These are phyloP conservation scores for Penicillium sp. DNA, from an alignment of 2,329 filamentous ascomycete genomes.

Conservation along the genomic window DNA sequence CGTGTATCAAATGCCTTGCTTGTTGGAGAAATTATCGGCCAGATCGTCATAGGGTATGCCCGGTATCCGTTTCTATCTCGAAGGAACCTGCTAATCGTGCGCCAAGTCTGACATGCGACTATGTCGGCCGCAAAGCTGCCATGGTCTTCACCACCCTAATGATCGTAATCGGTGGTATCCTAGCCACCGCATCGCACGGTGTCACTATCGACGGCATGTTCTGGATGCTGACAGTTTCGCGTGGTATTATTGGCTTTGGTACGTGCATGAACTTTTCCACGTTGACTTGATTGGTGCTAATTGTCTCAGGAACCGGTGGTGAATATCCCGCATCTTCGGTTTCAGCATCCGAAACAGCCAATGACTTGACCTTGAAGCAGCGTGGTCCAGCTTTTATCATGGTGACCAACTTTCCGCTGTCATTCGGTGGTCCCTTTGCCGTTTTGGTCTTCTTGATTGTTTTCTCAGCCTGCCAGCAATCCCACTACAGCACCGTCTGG, in stretches of 20 bases:
- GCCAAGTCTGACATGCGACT: conserved; percentile 38
- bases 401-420: conserved; percentile 40
- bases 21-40: conserved; percentile 24
- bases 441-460: conserved; percentile 44
- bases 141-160: conserved; percentile 41
- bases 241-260: conserved; percentile 44
- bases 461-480: conserved; percentile 30
- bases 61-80: no score
- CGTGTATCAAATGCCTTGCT: conserved; percentile 25
- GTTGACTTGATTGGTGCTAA: not conserved
- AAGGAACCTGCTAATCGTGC: not conserved
- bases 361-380: conserved; percentile 37
- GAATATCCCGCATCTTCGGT: conserved; percentile 45
- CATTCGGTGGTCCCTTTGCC: conserved; percentile 36
- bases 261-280: no score
- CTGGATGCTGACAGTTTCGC: conserved; percentile 46
- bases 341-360: conserved; percentile 42
- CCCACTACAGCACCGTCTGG: conserved; percentile 40
- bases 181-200: conserved; percentile 41
- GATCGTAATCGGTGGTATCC: conserved; percentile 40
- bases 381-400: conserved; percentile 41
- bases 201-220: conserved; percentile 44
- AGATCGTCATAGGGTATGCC: conserved; percentile 21
- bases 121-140: conserved; percentile 40
- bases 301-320: conserved; percentile 30